Conservation (phyloP, 2,329 filamentous ascomycete genomes). For the Scytalidium lignicola region DNA sequence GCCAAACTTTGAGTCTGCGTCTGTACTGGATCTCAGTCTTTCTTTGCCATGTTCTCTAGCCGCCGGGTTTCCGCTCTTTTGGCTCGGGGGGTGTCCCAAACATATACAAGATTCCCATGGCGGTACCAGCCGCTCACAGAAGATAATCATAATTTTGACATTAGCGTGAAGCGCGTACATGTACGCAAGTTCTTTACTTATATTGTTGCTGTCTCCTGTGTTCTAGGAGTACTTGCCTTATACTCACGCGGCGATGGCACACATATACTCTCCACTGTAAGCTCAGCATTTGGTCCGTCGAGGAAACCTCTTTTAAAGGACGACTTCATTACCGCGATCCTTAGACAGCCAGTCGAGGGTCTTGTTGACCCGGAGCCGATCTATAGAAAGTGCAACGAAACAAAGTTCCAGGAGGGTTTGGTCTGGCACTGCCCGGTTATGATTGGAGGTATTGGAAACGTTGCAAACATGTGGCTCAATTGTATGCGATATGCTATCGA, state of each 20-base stretch:
- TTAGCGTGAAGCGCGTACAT: too few species aligned
- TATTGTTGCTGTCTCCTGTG: neutral
- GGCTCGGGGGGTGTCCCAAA: too few species aligned
- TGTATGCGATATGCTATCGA: slow-evolving; percentile 43
- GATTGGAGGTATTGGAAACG: slow-evolving; percentile 37
- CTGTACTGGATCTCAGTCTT: too few species aligned
- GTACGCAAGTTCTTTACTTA: neutral
- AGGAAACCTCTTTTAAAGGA: neutral
- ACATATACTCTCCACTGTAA: neutral
- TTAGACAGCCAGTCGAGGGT: neutral
- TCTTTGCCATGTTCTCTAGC: too few species aligned
- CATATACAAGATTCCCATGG: too few species aligned
- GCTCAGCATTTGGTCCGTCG: neutral
- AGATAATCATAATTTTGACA: too few species aligned
- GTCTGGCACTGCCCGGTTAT: slow-evolving; percentile 40
- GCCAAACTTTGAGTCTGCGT: too few species aligned
- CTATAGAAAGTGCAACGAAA: neutral
- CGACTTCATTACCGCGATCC: neutral
- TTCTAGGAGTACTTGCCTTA: neutral
- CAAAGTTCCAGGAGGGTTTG: slow-evolving; percentile 22
- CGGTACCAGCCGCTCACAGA: too few species aligned
- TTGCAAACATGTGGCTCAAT: slow-evolving; percentile 40
- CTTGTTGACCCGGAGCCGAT: neutral
- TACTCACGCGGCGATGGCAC: neutral
- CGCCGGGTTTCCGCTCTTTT: too few species aligned